Conservation (phyloP, 768 basidiomycete species). For the Pleurotus eryngii region DNA sequence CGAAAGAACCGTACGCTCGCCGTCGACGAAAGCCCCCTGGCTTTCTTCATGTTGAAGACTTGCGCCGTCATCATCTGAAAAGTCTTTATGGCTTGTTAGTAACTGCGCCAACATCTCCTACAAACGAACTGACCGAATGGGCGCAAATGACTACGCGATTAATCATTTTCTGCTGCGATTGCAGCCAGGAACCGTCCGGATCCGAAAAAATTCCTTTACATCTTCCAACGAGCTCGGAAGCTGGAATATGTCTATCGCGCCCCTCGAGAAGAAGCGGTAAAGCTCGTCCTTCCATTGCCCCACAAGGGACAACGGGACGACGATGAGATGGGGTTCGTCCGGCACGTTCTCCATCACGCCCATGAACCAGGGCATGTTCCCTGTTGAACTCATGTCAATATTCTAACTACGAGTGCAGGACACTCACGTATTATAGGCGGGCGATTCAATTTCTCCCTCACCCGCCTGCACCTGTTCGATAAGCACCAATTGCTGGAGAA, state of each 20-base stretch:
- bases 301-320: conserved; percentile 18
- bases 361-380: background rate
- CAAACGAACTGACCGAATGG: background rate
- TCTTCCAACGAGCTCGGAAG: background rate
- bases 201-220: background rate
- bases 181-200: background rate
- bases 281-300: conserved; percentile 20
- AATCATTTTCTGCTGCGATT: background rate
- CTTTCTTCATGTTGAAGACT: background rate
- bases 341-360: background rate
- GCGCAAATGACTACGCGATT: background rate
- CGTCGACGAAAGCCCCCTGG: too few relatives aligned
- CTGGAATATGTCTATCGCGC: conserved; percentile 6
- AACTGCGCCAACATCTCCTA: background rate
- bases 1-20: too few relatives aligned
- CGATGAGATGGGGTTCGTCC: conserved; percentile 16
- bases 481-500: conserved; percentile 2
- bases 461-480: background rate
- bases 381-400: background rate
- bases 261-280: conserved; percentile 8
- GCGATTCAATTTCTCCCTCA: too few relatives aligned
- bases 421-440: too few relatives aligned
- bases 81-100: background rate
- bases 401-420: background rate
- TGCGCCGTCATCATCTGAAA: background rate